Conservation (phyloP, 78 protist genomes). For the Dictyostelium intermedium region DNA sequence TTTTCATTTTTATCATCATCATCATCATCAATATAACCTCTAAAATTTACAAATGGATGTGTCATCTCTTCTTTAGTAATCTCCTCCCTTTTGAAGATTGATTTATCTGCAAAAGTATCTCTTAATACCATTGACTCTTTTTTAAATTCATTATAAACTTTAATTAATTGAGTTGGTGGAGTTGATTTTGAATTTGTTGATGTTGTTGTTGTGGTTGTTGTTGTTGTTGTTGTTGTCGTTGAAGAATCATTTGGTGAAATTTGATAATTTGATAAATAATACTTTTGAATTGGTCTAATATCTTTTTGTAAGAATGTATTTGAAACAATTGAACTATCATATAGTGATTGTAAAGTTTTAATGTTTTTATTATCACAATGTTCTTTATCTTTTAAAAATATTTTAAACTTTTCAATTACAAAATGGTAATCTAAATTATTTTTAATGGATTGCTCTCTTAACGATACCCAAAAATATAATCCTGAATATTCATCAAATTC, state of each 20-base stretch:
- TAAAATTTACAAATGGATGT: neutral
- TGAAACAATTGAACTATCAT: neutral
- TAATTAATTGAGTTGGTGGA: conserved; percentile 7
- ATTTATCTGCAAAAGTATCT: neutral
- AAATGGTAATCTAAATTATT: neutral
- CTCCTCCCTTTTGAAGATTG: neutral
- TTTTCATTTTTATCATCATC: neutral
- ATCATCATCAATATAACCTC: neutral
- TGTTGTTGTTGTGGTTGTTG: neutral
- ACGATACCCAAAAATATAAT: neutral
- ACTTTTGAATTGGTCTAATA: neutral
- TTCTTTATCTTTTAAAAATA: neutral
- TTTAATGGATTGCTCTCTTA: neutral
- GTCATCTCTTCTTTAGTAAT: neutral
- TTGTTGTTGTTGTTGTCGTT: neutral
- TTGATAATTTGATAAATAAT: neutral
- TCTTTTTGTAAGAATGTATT: conserved; percentile 25
- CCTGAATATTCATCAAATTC: neutral
- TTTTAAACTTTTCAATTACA: neutral
- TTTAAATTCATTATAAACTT: neutral
- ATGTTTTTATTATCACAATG: neutral
- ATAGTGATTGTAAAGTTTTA: neutral
- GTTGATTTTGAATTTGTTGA: neutral
- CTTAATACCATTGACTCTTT: neutral
- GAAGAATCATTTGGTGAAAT: neutral